Conservation (phyloP, 176 grass and related monocot species). For the Saccharum officinarum region DNA sequence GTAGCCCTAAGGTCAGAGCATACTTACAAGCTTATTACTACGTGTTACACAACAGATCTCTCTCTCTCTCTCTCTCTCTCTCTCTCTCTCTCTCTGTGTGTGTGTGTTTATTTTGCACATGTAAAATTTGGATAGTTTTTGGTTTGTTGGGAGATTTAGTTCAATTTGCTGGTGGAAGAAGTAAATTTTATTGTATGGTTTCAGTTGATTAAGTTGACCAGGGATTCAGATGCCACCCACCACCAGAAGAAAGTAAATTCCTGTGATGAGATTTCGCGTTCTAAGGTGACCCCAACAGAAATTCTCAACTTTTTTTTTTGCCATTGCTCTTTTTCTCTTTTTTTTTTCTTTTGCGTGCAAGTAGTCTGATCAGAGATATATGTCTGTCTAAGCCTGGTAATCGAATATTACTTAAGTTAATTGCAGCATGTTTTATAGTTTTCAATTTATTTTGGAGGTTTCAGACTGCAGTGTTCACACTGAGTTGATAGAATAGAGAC, state of each 20-base stretch:
- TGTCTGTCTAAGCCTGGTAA: not conserved
- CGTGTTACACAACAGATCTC: not conserved
- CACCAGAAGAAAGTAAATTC: constrained; percentile 13
- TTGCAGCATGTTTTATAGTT: not conserved
- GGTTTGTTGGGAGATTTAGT: not conserved
- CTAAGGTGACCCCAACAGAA: constrained; percentile 9
- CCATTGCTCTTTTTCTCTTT: not conserved
- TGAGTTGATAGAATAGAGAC: not conserved
- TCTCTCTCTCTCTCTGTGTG: too few relatives aligned
- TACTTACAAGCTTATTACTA: not conserved
- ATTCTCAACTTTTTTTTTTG: not conserved
- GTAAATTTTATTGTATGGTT: constrained; percentile 18
- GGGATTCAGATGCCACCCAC: constrained; percentile 9
- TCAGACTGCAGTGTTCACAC: not conserved
- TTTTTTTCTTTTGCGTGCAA: not conserved
- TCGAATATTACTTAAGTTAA: not conserved
- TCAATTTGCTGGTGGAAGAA: not conserved
- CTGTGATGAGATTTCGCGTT: not conserved
- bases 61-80: too few relatives aligned
- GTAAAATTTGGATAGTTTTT: not conserved
- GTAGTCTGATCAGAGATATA: not conserved
- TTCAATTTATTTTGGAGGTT: not conserved
- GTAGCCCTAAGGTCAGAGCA: constrained; percentile 36
- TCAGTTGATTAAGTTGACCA: constrained; percentile 24
- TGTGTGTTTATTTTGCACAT: not conserved